Base-by-base conservation (phyloP, 2,329 filamentous ascomycete genomes). In the Penicillium palitans region DNA sequence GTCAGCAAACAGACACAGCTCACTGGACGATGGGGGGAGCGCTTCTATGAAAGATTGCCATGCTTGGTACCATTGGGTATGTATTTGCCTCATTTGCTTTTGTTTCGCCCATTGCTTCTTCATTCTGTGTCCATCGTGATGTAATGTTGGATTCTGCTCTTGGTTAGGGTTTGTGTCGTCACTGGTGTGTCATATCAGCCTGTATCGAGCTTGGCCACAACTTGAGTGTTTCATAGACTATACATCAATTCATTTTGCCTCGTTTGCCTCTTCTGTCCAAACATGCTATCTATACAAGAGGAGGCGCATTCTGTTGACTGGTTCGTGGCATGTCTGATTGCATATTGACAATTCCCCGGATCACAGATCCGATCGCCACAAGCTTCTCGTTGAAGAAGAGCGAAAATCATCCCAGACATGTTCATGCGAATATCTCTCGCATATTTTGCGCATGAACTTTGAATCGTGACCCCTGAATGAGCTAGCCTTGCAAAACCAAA, bases 321-420 rank as follows among this genome's bases (percentile, higher is more conserved):
- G 24, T 25, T 29, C 21, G 44, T 55, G 31, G 50, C 50, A n/a
- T 46, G n/a, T 52, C 53, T 62, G 62, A 65, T 48, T 54, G 25
- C 52, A 63, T 60, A 3, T 58, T 65, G 58, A 64, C 58, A 54
- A 40, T 19, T 33, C 45, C 21, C 24, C 58, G 57, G 64, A 49
- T 10, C 29, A 37, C 12, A 6, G 44, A 40, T n/a, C 59, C 61
- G 61, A 29, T 67, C 55, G 66, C 66, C 60, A 66, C 63, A 48
- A 41, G 9, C 6, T 21, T 35, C 33, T 53, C 33, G 47, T 62
- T 66, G 46, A 68, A 64, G 62, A 61, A 64, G 57, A 54, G 49
- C 44, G 37, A 39, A 21, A 39, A 5, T 45, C 25, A 19, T 17
- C 10, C 9, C 6, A 13, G 10, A 33, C 7, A 31, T 15, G 19